Evolutionary conservation across 1,139 yeast genomes (phyloP).

Genomic region (Geotrichum europaeum): DNA sequence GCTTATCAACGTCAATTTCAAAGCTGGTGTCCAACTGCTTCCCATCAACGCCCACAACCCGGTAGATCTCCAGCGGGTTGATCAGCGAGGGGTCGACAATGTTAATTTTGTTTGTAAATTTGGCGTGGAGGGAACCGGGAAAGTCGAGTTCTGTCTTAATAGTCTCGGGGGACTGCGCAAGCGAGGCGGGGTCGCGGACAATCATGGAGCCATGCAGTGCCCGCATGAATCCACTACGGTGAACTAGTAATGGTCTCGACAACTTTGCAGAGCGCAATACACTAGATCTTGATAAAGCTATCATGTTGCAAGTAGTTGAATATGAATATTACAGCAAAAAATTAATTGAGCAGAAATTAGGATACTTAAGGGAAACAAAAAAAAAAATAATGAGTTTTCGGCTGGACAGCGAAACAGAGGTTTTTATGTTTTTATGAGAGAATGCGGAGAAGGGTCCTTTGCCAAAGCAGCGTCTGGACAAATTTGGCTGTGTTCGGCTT

Average conservation of each 20-base stretch:
- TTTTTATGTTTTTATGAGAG: background rate
- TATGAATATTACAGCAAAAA: background rate
- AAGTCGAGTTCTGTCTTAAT: conserved; percentile 29
- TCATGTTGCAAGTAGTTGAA: background rate
- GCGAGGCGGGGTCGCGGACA: background rate
- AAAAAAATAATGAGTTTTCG: background rate
- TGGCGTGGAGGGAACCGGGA: conserved; percentile 31
- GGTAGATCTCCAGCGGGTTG: conserved; percentile 30
- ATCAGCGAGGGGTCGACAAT: conserved; percentile 26
- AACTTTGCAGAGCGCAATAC: background rate
- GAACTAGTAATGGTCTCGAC: background rate
- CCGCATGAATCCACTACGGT: background rate
- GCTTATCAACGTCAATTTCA: conserved; percentile 26
- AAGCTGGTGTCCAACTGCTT: conserved; percentile 26
- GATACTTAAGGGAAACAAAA: background rate
- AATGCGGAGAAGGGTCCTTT: background rate
- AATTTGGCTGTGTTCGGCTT: background rate
- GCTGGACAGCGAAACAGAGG: background rate
- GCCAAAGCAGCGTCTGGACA: background rate
- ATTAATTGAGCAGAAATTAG: background rate
- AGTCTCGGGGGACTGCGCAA: conserved; percentile 26
- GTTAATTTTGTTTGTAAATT: conserved; percentile 26
- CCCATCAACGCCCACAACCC: conserved; percentile 32
- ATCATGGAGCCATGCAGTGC: background rate
- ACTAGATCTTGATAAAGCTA: background rate